phyloP scores from a whole-genome alignment of 192 early-diverging fungal species.

The Mycoemilia scoparia region DNA sequence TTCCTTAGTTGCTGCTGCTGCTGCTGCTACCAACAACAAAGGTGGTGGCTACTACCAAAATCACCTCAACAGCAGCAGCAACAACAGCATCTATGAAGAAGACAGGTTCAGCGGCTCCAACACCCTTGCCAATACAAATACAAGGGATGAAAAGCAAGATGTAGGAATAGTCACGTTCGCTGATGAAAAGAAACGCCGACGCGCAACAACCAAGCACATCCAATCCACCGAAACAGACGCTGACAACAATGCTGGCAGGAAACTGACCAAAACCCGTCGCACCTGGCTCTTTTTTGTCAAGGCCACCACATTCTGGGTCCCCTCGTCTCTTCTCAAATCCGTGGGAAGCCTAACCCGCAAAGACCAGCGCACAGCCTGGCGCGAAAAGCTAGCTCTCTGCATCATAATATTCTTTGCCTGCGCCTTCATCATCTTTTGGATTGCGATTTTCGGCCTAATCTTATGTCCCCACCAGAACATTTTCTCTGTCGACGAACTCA shows the following conservation, averaged over 20 bases:
- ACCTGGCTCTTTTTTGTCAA: constrained; percentile 73
- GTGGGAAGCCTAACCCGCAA: constrained; percentile 56
- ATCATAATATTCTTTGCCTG: constrained; percentile 66
- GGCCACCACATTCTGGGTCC: constrained; percentile 46
- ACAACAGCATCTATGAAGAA: constrained; percentile 21
- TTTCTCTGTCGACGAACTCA: constrained; percentile 45
- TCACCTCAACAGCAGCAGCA: constrained; percentile 26
- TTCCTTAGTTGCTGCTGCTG: no score
- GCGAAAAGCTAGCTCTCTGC: constrained; percentile 65
- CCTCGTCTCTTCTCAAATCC: constrained; percentile 35
- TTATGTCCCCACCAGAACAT: constrained; percentile 55
- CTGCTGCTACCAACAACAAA: no score
- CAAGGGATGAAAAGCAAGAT: constrained; percentile 6
- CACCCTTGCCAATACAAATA: no score
- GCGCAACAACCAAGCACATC: constrained; percentile 8
- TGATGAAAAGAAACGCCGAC: constrained; percentile 8
- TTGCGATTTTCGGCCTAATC: constrained; percentile 47
- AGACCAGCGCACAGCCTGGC: constrained; percentile 59
- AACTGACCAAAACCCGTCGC: constrained; percentile 34
- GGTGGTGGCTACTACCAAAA: constrained; percentile 36
- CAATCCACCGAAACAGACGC: constrained; percentile 6
- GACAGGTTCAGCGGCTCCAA: no score
- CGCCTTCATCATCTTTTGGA: constrained; percentile 63
- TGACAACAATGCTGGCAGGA: constrained; percentile 21
- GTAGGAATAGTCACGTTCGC: no score